These are phyloP conservation scores for Plasmodium falciparum DNA, from an alignment of 169 alveolate species.

Conservation along the genomic window DNA sequence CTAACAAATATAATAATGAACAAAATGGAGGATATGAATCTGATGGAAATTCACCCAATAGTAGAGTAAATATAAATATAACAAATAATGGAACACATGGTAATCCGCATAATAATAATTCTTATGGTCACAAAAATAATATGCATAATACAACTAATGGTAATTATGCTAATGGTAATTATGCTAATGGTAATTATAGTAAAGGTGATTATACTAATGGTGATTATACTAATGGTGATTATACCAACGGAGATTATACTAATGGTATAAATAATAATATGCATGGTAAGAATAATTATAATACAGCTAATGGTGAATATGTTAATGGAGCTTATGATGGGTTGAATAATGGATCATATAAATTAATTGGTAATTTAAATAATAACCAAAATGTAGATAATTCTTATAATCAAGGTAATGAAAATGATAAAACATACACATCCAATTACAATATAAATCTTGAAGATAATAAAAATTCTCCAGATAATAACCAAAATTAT, in stretches of 20 bases:
- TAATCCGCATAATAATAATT: neutral
- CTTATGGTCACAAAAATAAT: slow-evolving; percentile 7
- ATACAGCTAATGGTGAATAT: neutral
- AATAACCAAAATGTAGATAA: neutral
- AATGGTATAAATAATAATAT: too few relatives aligned
- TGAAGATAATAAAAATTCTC: too few relatives aligned
- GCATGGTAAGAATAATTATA: too few relatives aligned
- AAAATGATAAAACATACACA: neutral
- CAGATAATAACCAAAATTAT: too few relatives aligned
- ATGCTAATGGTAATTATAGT: too few relatives aligned
- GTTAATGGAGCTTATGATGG: slow-evolving; percentile 33
- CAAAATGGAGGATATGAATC: neutral
- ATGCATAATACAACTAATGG: neutral
- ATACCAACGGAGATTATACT: too few relatives aligned
- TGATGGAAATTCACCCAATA: neutral
- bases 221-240: too few relatives aligned
- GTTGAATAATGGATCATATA: slow-evolving; percentile 31
- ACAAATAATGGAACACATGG: slow-evolving; percentile 10
- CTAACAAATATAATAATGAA: neutral
- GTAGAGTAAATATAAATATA: neutral
- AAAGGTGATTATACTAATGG: too few relatives aligned
- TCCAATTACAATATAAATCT: too few relatives aligned
- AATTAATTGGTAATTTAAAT: slow-evolving; percentile 16
- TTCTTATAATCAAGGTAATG: neutral
- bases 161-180: too few relatives aligned